These are phyloP conservation scores for Syzygium syzygioides DNA, from an alignment of 441 rosid species.

Conservation along the genomic window DNA sequence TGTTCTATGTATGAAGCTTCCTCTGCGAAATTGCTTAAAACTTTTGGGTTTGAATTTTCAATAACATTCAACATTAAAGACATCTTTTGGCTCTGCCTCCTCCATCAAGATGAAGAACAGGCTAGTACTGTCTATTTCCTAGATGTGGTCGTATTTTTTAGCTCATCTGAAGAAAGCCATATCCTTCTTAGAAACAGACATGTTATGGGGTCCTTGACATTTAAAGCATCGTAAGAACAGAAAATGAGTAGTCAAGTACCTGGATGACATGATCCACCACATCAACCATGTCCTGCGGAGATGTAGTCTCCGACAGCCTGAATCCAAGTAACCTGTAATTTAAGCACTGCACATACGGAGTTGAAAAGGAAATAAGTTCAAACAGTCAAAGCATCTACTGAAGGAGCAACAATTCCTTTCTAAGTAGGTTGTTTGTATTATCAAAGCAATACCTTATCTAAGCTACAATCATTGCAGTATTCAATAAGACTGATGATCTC, in stretches of 20 bases:
- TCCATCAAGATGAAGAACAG: neutral
- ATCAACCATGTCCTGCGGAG: conserved; percentile 26
- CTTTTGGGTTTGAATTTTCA: neutral
- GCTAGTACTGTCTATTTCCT: neutral
- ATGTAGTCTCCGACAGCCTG: conserved; percentile 53
- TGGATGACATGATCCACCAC: conserved; percentile 54
- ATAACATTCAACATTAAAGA: neutral
- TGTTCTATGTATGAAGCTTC: neutral
- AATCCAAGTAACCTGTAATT: conserved; percentile 90
- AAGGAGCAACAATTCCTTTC: neutral
- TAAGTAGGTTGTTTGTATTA: neutral
- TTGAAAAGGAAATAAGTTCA: neutral
- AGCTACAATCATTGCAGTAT: conserved; percentile 60
- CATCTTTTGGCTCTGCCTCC: neutral
- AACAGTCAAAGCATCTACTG: neutral
- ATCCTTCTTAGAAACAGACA: neutral
- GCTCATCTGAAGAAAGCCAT: neutral
- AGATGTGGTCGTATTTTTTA: neutral
- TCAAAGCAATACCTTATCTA: conserved; percentile 52
- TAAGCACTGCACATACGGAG: conserved; percentile 11
- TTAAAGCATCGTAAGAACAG: neutral
- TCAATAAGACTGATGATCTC: conserved; percentile 65
- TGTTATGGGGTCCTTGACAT: neutral
- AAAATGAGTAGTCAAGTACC: conserved; percentile 30
- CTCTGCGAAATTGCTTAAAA: neutral